Evolutionary conservation across 176 grass and related monocot species (phyloP).

Genomic region (Carex myosuroides): DNA sequence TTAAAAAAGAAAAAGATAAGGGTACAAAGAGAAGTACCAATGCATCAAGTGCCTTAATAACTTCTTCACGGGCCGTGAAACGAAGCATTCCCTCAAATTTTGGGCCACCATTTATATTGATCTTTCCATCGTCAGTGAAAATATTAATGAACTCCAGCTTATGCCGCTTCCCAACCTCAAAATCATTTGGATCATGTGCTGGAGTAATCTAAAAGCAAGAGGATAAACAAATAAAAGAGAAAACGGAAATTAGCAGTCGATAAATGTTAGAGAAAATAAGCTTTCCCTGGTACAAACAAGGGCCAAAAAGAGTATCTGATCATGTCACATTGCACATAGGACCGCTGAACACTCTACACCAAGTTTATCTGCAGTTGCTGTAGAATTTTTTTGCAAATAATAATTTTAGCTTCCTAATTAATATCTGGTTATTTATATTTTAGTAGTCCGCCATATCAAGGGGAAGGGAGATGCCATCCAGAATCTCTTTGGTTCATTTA

Average conservation of each 20-base stretch:
- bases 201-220: conserved; percentile 64
- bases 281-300: not conserved
- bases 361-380: not conserved
- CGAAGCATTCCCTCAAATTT: conserved; percentile 83
- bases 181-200: conserved; percentile 89
- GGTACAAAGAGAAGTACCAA: conserved; percentile 32
- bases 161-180: conserved; percentile 88
- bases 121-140: conserved; percentile 82
- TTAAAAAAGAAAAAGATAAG: not conserved
- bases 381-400: not conserved
- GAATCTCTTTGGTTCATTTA: not conserved
- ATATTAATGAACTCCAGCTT: conserved; percentile 85
- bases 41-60: conserved; percentile 56
- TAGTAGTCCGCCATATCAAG: not conserved
- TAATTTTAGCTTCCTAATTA: not conserved
- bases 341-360: not conserved
- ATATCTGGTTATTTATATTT: not conserved
- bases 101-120: conserved; percentile 64
- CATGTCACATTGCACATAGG: not conserved
- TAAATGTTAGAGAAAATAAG: not conserved
- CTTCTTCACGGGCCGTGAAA: conserved; percentile 51
- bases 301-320: not conserved
- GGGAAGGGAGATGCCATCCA: not conserved
- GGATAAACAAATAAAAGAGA: conserved; percentile 3
- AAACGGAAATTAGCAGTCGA: not conserved